Conservation (phyloP, 371 early-diverging fungal species). For the Syncephalastrum contaminatum region DNA sequence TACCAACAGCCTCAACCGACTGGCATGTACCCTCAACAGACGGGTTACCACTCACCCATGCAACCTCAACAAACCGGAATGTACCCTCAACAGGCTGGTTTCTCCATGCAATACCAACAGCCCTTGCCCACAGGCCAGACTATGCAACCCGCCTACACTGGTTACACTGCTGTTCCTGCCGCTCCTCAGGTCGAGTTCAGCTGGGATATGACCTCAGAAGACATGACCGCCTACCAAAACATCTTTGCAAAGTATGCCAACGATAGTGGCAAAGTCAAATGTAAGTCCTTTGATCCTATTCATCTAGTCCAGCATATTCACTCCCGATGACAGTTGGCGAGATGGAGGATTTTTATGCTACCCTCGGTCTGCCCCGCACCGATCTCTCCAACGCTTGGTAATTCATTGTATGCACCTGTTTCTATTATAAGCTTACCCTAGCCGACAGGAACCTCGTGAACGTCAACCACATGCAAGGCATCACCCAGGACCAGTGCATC, state of each 20-base stretch:
- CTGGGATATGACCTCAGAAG: conserved; percentile 75
- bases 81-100: conserved; percentile 3
- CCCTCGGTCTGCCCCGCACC: conserved; percentile 57
- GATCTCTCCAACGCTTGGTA: conserved; percentile 65
- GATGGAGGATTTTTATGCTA: conserved; percentile 63
- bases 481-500: conserved; percentile 65
- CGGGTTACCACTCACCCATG: conserved; percentile 16
- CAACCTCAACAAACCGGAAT: conserved; percentile 32
- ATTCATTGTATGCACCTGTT: not conserved
- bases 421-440: no score
- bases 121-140: conserved; percentile 14
- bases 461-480: conserved; percentile 60
- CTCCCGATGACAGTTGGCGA: conserved; percentile 39
- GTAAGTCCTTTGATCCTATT: conserved; percentile 30
- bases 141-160: conserved; percentile 16
- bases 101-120: conserved; percentile 27
- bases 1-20: conserved; percentile 42
- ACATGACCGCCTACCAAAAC: conserved; percentile 67
- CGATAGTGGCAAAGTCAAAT: conserved; percentile 63
- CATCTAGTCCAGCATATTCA: not conserved
- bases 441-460: conserved; percentile 54
- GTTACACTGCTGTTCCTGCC: conserved; percentile 19
- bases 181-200: conserved; percentile 56
- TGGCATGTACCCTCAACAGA: conserved; percentile 26
- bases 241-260: conserved; percentile 61